phyloP scores from a whole-genome alignment of 441 rosid genomes.

The Flueggea neowawraea region DNA sequence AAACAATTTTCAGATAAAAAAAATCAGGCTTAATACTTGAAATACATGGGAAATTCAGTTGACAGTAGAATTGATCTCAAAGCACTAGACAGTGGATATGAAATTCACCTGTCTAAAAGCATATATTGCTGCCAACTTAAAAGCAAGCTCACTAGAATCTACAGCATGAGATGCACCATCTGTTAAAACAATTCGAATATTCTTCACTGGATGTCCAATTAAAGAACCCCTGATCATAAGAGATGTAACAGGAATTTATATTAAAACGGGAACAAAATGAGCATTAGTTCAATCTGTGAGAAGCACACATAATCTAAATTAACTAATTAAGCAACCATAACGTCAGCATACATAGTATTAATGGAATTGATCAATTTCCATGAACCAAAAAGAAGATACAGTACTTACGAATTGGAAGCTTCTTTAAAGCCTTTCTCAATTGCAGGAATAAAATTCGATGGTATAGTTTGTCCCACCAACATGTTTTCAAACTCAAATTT shows the following conservation, averaged over 20 bases:
- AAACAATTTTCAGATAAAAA: conserved; percentile 2
- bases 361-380: not conserved
- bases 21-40: not conserved
- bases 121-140: conserved; percentile 92
- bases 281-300: too few species aligned
- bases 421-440: conserved; percentile 98
- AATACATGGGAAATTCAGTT: not conserved
- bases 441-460: conserved; percentile 89
- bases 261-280: not conserved
- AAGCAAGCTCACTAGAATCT: conserved; percentile 99
- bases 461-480: conserved; percentile 95
- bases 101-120: conserved; percentile 81
- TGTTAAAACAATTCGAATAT: conserved; percentile 70
- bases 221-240: conserved; percentile 66
- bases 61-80: not conserved
- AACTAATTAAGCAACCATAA: too few species aligned
- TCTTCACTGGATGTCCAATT: conserved; percentile 96
- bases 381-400: not conserved
- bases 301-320: too few species aligned
- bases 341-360: not conserved
- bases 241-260: too few species aligned
- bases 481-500: conserved; percentile 93
- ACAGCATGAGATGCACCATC: conserved; percentile 97
- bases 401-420: conserved; percentile 91
- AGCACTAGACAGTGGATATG: not conserved